Evolutionary conservation across 2,329 filamentous ascomycete species (phyloP).

Genomic region (Penicillium sumatraense): DNA sequence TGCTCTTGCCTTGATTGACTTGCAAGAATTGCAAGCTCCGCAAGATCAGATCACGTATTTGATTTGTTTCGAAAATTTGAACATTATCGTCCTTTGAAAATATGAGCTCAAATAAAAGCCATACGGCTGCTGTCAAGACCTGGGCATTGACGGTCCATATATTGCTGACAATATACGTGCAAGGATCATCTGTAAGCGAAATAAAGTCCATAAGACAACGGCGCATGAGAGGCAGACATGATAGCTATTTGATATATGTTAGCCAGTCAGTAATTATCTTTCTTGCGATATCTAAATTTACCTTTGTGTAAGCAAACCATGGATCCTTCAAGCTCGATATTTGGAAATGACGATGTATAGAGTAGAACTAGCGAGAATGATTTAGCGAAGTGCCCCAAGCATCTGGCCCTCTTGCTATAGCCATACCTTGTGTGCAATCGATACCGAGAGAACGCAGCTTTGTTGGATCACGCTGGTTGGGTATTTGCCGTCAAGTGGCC

Average conservation of each 20-base stretch:
- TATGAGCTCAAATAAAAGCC: conserved; percentile 14
- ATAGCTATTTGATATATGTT: too few relatives aligned
- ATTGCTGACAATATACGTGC: conserved; percentile 2
- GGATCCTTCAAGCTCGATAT: conserved; percentile 14
- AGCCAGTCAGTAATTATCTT: too few relatives aligned
- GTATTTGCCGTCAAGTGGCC: too few relatives aligned
- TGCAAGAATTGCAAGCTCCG: conserved; percentile 1
- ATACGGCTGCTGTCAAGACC: conserved; percentile 15
- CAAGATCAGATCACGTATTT: conserved; percentile 5
- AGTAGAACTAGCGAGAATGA: neutral
- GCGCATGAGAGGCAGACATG: conserved; percentile 15
- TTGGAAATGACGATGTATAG: conserved; percentile 17
- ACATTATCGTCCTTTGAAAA: conserved; percentile 7
- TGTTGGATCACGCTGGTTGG: neutral
- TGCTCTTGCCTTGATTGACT: neutral
- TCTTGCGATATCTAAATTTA: neutral
- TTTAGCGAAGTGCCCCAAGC: neutral
- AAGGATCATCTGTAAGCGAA: conserved; percentile 2
- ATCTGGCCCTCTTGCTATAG: neutral
- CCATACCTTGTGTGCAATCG: conserved; percentile 2
- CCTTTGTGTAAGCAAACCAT: conserved; percentile 17
- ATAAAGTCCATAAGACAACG: conserved; percentile 7
- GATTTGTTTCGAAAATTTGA: conserved; percentile 6
- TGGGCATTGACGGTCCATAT: conserved; percentile 17
- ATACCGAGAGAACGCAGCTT: neutral